phyloP scores from a whole-genome alignment of 2,329 filamentous ascomycete species.

The Davidsoniella neocaledoniae region DNA sequence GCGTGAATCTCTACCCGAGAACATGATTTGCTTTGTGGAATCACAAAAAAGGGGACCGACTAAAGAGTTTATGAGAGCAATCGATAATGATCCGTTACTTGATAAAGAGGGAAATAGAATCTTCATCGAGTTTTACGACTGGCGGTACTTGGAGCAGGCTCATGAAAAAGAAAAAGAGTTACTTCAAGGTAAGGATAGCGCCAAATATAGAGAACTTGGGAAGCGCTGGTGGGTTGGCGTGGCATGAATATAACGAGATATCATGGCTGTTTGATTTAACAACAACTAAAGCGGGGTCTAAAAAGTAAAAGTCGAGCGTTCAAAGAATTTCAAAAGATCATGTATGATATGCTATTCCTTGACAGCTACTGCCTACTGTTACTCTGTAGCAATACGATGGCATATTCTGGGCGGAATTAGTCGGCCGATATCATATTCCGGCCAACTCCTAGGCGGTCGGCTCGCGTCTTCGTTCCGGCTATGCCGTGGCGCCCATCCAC shows the following conservation, averaged over 20 bases:
- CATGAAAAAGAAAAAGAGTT: constrained; percentile 22
- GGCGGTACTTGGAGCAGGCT: constrained; percentile 27
- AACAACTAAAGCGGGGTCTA: too few species aligned
- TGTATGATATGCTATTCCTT: too few species aligned
- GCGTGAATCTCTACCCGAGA: constrained; percentile 12
- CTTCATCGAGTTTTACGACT: constrained; percentile 30
- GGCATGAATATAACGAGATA: constrained; percentile 17
- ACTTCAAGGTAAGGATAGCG: constrained; percentile 19
- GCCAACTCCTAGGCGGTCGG: too few species aligned
- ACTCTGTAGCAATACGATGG: background rate
- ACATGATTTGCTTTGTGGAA: constrained; percentile 24
- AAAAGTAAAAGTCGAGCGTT: too few species aligned
- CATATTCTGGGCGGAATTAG: too few species aligned
- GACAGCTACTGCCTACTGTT: background rate
- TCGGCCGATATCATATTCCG: too few species aligned
- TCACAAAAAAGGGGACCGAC: constrained; percentile 19
- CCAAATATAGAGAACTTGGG: constrained; percentile 25
- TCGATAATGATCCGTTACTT: constrained; percentile 19
- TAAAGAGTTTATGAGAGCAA: constrained; percentile 19
- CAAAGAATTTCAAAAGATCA: too few species aligned
- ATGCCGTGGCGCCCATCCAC: too few species aligned
- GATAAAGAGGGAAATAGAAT: constrained; percentile 18
- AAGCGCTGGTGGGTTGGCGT: constrained; percentile 28
- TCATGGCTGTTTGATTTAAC: too few species aligned
- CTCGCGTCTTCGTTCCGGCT: too few species aligned